Conservation (phyloP, 2,329 filamentous ascomycete genomes). For the Phialemonium atrogriseum region DNA sequence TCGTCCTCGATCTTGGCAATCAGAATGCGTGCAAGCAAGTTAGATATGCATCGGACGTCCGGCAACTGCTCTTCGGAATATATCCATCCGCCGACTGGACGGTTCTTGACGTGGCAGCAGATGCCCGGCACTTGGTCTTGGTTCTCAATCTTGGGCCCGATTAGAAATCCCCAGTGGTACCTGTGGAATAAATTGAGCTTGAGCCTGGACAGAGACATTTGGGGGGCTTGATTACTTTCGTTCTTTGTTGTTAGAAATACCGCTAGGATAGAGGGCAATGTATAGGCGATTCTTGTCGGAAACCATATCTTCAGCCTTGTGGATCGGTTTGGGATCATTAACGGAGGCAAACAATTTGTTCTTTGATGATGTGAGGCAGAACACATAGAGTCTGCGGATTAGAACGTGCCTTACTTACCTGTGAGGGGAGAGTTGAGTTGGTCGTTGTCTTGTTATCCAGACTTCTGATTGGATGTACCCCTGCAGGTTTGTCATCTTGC, state of each 20-base stretch:
- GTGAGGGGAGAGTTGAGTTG: too few species aligned
- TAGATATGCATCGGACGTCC: constrained; percentile 15
- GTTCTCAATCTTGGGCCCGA: constrained; percentile 21
- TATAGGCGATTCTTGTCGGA: constrained; percentile 22
- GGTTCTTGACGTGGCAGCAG: constrained; percentile 25
- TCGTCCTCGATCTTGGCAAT: constrained; percentile 30
- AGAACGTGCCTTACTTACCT: too few species aligned
- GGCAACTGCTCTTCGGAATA: constrained; percentile 16
- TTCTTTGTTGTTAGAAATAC: constrained; percentile 14
- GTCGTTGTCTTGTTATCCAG: too few species aligned
- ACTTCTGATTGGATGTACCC: too few species aligned
- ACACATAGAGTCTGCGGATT: too few species aligned
- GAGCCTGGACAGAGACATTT: background rate
- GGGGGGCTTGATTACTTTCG: constrained; percentile 11
- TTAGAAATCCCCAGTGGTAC: constrained; percentile 21
- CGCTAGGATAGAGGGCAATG: constrained; percentile 21
- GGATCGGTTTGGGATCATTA: too few species aligned
- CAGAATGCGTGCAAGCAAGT: constrained; percentile 26
- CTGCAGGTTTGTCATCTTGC: too few species aligned
- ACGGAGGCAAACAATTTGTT: too few species aligned
- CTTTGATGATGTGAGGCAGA: too few species aligned
- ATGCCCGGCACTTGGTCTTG: constrained; percentile 13
- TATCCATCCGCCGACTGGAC: constrained; percentile 11
- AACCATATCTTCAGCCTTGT: too few species aligned
- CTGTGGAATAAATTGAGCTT: background rate